phyloP scores from a whole-genome alignment of 306 rosid species.

The Benincasa hispida region DNA sequence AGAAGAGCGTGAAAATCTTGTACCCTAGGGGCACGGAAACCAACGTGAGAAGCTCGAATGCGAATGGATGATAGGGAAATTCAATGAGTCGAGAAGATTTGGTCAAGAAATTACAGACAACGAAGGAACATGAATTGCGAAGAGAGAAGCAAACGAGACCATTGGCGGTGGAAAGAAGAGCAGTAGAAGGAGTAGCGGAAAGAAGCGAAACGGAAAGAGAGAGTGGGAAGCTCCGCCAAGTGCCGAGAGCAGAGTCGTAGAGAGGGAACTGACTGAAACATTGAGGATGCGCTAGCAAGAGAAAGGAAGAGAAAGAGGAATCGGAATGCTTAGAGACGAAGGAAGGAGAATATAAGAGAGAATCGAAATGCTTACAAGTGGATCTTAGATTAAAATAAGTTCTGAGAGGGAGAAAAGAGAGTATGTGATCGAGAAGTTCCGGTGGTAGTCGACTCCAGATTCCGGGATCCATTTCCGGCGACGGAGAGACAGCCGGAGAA shows the following conservation, averaged over 20 bases:
- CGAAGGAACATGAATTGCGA: conserved; percentile 32
- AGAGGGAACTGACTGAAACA: conserved; percentile 40
- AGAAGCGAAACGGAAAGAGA: conserved; percentile 32
- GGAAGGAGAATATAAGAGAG: conserved; percentile 55
- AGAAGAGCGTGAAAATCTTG: conserved; percentile 30
- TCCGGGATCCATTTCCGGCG: conserved; percentile 46
- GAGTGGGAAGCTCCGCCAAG: conserved; percentile 52
- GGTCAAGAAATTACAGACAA: conserved; percentile 51
- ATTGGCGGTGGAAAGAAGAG: conserved; percentile 43
- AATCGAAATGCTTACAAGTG: conserved; percentile 63
- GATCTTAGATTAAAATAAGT: conserved; percentile 51
- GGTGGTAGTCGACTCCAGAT: conserved; percentile 72
- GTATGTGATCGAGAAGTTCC: conserved; percentile 56
- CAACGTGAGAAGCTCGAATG: conserved; percentile 45
- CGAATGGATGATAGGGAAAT: conserved; percentile 40
- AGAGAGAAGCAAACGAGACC: conserved; percentile 63
- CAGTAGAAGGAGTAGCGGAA: conserved; percentile 12
- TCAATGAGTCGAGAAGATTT: conserved; percentile 37
- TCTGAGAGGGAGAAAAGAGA: conserved; percentile 61
- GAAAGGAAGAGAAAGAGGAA: conserved; percentile 56
- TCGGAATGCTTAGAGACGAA: conserved; percentile 50
- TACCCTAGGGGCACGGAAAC: conserved; percentile 47
- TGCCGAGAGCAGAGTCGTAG: conserved; percentile 38
- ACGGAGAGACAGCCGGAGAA: background rate
- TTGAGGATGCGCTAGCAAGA: conserved; percentile 75